phyloP scores from a whole-genome alignment of 805 yeast species.

The Spathaspora hagerdaliae region DNA sequence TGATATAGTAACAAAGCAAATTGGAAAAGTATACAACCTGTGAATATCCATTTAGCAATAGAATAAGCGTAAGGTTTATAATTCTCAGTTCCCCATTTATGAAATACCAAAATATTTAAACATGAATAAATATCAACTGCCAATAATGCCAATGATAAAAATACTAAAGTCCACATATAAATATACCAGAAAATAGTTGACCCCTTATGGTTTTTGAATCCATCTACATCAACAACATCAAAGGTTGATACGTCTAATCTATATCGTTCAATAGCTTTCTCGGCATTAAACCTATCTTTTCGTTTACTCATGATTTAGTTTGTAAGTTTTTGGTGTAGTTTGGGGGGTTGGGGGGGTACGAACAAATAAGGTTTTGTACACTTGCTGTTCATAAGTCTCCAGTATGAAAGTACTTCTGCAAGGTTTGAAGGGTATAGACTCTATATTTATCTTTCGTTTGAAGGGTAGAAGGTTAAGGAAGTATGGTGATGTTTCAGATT shows the following conservation, averaged over 20 bases:
- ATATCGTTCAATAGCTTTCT: slow-evolving; percentile 15
- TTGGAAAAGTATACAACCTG: slow-evolving; percentile 76
- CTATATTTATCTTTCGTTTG: no score
- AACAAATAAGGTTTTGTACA: no score
- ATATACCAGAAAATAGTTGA: slow-evolving; percentile 44
- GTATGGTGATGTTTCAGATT: no score
- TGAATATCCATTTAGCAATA: slow-evolving; percentile 67
- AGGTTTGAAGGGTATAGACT: no score
- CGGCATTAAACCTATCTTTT: slow-evolving; percentile 8
- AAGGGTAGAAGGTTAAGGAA: no score
- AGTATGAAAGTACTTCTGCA: no score
- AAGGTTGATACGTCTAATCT: slow-evolving; percentile 41
- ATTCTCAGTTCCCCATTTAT: slow-evolving; percentile 59
- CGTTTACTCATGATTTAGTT: background rate
- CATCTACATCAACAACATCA: slow-evolving; percentile 44
- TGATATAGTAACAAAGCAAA: slow-evolving; percentile 55
- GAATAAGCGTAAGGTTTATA: slow-evolving; percentile 44
- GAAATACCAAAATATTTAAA: slow-evolving; percentile 65
- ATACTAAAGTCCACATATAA: slow-evolving; percentile 43
- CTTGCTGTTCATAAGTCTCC: no score
- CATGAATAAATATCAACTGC: slow-evolving; percentile 79
- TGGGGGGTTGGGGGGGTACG: no score
- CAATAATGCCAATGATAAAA: slow-evolving; percentile 48
- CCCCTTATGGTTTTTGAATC: slow-evolving; percentile 42
- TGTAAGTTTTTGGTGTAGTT: no score